phyloP scores from a whole-genome alignment of 1,284 basidiomycete species.

The Irpex lacteus region DNA sequence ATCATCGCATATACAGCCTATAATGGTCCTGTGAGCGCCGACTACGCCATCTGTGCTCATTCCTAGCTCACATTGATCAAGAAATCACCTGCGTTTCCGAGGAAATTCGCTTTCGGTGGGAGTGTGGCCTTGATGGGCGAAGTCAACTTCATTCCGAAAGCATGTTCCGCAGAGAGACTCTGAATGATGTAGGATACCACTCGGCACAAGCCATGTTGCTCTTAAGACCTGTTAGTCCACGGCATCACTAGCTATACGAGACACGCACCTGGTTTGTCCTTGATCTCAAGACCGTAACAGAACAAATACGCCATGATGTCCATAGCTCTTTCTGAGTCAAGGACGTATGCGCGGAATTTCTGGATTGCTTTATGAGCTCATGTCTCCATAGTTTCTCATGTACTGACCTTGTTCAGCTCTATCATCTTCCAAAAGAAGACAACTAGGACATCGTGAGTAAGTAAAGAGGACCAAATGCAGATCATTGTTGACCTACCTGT shows the following conservation, averaged over 20 bases:
- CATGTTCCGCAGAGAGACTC: conserved; percentile 80
- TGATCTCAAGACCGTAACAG: conserved; percentile 79
- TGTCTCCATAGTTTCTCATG: too few species aligned
- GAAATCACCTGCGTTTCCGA: conserved; percentile 82
- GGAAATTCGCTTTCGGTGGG: conserved; percentile 71
- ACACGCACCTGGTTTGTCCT: conserved; percentile 81
- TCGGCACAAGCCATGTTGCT: conserved; percentile 89
- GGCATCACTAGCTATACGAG: conserved; percentile 6
- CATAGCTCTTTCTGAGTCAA: conserved; percentile 77
- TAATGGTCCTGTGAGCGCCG: conserved; percentile 3
- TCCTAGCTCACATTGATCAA: conserved; percentile 69
- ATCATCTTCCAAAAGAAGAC: conserved; percentile 89
- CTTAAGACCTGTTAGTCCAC: conserved; percentile 33
- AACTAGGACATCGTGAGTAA: conserved; percentile 40
- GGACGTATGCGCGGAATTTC: conserved; percentile 83
- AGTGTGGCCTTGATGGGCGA: conserved; percentile 61
- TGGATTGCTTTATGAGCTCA: conserved; percentile 28
- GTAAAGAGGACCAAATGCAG: conserved; percentile 10
- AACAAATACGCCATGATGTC: conserved; percentile 78
- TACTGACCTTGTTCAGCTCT: conserved; percentile 81
- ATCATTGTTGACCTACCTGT: conserved; percentile 49
- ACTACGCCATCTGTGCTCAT: not conserved
- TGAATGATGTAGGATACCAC: conserved; percentile 91
- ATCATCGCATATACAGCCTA: conserved; percentile 87
- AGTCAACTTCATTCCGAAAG: conserved; percentile 70